Evolutionary conservation across 1,284 basidiomycete genomes (phyloP).

Genomic region (Pulveroboletus ridleyi): DNA sequence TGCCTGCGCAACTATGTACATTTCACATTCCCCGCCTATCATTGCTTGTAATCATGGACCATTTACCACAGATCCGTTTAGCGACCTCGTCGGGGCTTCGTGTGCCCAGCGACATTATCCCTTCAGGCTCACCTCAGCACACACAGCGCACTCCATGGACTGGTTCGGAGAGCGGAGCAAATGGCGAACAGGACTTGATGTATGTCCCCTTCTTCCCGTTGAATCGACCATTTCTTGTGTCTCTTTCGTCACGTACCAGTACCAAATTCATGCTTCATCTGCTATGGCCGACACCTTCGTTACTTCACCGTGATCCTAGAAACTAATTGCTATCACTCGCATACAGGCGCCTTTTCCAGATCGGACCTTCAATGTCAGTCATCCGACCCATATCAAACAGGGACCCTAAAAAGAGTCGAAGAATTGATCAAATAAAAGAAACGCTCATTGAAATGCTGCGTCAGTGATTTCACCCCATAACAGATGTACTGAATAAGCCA

Average conservation of each 20-base stretch:
- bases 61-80: too few relatives aligned
- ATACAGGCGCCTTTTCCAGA: background rate
- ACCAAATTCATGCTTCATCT: background rate
- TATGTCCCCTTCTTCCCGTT: background rate
- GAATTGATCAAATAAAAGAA: conserved; percentile 15
- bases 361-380: background rate
- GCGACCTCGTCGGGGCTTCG: conserved; percentile 1
- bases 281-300: background rate
- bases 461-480: background rate
- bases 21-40: too few relatives aligned
- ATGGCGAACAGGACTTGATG: background rate
- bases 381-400: background rate
- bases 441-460: conserved; percentile 20
- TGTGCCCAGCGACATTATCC: background rate
- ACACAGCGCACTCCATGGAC: background rate
- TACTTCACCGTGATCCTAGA: too few relatives aligned
- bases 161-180: background rate
- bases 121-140: background rate
- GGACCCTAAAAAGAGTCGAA: background rate
- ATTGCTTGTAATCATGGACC: too few relatives aligned
- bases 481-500: fast-evolving
- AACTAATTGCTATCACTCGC: background rate
- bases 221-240: too few relatives aligned
- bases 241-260: background rate
- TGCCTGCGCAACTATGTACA: too few relatives aligned